Base-by-base conservation (phyloP, 805 yeast species). In the Lachancea kluyveri region DNA sequence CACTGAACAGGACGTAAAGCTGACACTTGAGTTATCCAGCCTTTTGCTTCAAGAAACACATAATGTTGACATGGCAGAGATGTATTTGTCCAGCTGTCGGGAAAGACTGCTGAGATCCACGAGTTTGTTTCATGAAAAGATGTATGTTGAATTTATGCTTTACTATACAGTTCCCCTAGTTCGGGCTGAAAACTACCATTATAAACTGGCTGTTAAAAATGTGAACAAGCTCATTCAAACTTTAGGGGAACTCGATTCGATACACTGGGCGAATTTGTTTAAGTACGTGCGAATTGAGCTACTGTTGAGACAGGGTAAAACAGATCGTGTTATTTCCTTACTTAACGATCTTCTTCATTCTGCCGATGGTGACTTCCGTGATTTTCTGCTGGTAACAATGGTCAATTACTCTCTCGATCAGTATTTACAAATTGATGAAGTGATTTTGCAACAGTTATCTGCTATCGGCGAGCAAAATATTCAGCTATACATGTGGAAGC, bases 1-100 rank as follows among this genome's bases (percentile, higher is more conserved):
- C 1, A 24, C 52, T 11, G 54, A 46, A 18, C 53, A 53, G 20
- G 57, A 52, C 28, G 38, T 46, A 2, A 31, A 48, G 4, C 39
- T 54, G 1, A 42, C 58, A 0, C 27, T 54, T 17, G 50, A 50
- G 17, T 36, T 63, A 30, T 40, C 45, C 6, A 40, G 45, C 14
- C 28, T 59, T 4, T 39, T 51, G 11, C 28, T 59, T 4, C 43
- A 56, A 1, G 54, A 58, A 31, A 60, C 65, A 3, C 31, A 43
- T 8, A 45, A 50, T 26, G 28, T 39, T 14, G 57, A 54, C 16
- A 24, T 50, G 12, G 59, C 57, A 3, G 59, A 54, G 37, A 39
- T 34, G 14, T 50, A 49, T 28, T 26, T 54, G 7, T 46, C 50
- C 2, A 34, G 51, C 10, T 30, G 48, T 20, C 39, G 43, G 21